These are phyloP conservation scores for Polytolypa hystricis DNA, from an alignment of 2,329 filamentous ascomycete species.

Conservation along the genomic window DNA sequence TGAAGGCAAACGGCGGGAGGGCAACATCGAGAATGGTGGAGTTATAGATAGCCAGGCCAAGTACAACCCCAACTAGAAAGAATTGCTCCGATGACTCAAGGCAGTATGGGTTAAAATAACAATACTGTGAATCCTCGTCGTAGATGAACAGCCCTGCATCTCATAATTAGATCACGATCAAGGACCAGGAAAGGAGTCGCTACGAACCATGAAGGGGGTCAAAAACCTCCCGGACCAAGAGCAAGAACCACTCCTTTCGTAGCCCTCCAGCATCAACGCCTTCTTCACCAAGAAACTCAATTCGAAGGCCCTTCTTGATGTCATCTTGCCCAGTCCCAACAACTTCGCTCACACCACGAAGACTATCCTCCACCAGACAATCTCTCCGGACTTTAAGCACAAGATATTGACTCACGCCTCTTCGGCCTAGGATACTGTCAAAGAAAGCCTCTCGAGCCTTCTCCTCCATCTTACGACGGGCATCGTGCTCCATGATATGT, in stretches of 20 bases:
- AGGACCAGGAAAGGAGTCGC: background rate
- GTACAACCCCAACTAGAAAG: slow-evolving; percentile 75
- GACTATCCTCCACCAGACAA: slow-evolving; percentile 77
- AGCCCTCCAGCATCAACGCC: slow-evolving; percentile 82
- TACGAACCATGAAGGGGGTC: slow-evolving; percentile 73
- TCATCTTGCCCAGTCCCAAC: slow-evolving; percentile 72
- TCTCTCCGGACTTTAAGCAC: slow-evolving; percentile 68
- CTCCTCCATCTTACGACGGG: slow-evolving; percentile 75
- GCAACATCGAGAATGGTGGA: slow-evolving; percentile 85
- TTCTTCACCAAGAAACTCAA: slow-evolving; percentile 79
- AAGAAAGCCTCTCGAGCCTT: slow-evolving; percentile 87
- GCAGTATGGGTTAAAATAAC: slow-evolving; percentile 85
- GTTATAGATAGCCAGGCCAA: slow-evolving; percentile 89
- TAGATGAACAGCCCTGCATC: slow-evolving; percentile 73
- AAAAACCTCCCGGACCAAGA: slow-evolving; percentile 80
- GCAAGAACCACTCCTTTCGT: slow-evolving; percentile 88
- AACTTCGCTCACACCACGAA: slow-evolving; percentile 73
- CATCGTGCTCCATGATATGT: slow-evolving; percentile 78
- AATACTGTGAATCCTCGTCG: slow-evolving; percentile 79
- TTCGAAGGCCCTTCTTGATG: slow-evolving; percentile 78
- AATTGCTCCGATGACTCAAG: slow-evolving; percentile 89
- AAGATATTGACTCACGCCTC: slow-evolving; percentile 65
- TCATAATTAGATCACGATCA: background rate
- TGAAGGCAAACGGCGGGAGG: slow-evolving; percentile 78
- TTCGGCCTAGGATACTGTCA: slow-evolving; percentile 68